Evolutionary conservation across 345 rosid species (phyloP).

Genomic region (Linum usitatissimum): DNA sequence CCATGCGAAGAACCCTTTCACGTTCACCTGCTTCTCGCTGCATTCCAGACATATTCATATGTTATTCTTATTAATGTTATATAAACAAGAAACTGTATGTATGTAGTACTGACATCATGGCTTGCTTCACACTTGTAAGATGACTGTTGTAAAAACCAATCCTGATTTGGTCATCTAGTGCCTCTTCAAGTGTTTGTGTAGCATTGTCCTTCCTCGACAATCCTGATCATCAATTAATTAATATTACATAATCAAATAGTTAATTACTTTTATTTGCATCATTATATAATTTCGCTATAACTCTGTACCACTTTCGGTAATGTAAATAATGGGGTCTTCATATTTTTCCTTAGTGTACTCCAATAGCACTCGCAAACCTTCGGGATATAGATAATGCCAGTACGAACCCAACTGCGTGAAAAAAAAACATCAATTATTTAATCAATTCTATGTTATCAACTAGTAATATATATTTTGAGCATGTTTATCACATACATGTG

Average conservation of each 20-base stretch:
- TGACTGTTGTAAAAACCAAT: neutral
- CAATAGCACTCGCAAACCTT: conserved; percentile 32
- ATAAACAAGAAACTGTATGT: too few relatives aligned
- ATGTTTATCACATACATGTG: conserved; percentile 4
- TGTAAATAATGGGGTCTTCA: conserved; percentile 30
- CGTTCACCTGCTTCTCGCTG: neutral
- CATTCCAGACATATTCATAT: too few relatives aligned
- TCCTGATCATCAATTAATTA: neutral
- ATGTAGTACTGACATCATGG: too few relatives aligned
- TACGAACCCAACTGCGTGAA: conserved; percentile 21
- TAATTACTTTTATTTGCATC: too few relatives aligned
- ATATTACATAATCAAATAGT: neutral
- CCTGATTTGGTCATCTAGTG: neutral
- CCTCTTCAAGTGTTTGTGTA: neutral
- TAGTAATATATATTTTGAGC: neutral
- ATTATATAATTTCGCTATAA: too few relatives aligned
- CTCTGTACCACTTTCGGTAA: conserved; percentile 58
- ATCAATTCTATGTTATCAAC: too few relatives aligned
- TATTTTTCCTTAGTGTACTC: conserved; percentile 29
- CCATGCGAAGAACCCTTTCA: neutral
- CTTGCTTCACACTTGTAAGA: neutral
- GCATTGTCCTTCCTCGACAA: neutral
- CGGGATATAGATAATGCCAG: conserved; percentile 37
- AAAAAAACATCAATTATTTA: too few relatives aligned
- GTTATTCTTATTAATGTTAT: too few relatives aligned